Evolutionary conservation across 768 basidiomycete species (phyloP).

Genomic region (Leucosporidium creatinivorum): DNA sequence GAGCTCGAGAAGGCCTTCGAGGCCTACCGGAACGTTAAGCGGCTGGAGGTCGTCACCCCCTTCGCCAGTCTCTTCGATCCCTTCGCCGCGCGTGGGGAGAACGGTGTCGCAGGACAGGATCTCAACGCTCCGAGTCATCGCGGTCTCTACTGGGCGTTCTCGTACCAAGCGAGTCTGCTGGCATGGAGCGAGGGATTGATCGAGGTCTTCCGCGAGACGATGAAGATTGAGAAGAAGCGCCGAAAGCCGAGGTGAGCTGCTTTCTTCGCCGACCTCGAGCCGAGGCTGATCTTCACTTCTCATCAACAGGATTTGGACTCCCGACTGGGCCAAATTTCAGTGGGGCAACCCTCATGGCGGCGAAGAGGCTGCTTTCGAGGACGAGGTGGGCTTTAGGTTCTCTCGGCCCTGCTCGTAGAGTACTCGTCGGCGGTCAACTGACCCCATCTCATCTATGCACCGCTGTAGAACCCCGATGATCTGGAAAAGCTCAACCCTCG

Average conservation of each 20-base stretch:
- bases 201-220: conserved; percentile 17
- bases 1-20: conserved; percentile 4
- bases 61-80: conserved; percentile 29
- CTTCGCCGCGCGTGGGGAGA: neutral
- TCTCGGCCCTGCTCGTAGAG: no score
- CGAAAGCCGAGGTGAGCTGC: neutral
- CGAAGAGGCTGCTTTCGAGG: conserved; percentile 6
- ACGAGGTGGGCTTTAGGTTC: conserved; percentile 10
- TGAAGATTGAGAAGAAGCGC: conserved; percentile 22
- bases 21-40: conserved; percentile 11
- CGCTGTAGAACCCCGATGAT: neutral
- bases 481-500: neutral
- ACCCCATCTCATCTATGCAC: no score
- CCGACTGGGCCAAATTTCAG: conserved; percentile 9
- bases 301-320: conserved; percentile 23
- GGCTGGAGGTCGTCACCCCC: conserved; percentile 24
- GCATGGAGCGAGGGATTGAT: conserved; percentile 22
- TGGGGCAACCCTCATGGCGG: conserved; percentile 3
- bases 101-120: neutral
- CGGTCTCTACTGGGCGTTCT: conserved; percentile 26
- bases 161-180: conserved; percentile 1
- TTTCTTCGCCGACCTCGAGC: no score
- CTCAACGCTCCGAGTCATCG: conserved; percentile 20
- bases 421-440: no score
- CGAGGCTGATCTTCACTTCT: neutral